phyloP scores from a whole-genome alignment of 148 eudicot species.

The Persicaria maculosa region DNA sequence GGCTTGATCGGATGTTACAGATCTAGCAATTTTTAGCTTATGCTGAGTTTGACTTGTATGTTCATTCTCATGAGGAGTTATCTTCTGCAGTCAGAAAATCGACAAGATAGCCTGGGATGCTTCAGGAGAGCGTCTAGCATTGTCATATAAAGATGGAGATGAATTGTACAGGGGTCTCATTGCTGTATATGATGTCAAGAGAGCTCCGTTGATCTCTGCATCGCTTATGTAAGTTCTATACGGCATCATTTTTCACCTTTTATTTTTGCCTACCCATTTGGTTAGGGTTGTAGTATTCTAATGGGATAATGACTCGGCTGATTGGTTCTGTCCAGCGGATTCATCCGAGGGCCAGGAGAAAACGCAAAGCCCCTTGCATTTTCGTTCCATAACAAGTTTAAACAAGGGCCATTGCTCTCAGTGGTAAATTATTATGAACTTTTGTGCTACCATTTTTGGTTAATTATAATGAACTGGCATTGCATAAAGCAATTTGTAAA shows the following conservation, averaged over 20 bases:
- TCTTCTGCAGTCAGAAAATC: slow-evolving; percentile 52
- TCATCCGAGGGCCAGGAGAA: slow-evolving; percentile 94
- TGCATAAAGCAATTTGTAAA: neutral
- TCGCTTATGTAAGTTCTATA: slow-evolving; percentile 71
- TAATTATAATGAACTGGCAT: neutral
- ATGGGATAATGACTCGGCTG: neutral
- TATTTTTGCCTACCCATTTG: neutral
- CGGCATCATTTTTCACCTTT: neutral
- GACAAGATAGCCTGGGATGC: slow-evolving; percentile 98
- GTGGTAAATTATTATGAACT: slow-evolving; percentile 54
- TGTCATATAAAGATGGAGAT: slow-evolving; percentile 80
- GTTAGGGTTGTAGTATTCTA: neutral
- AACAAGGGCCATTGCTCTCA: slow-evolving; percentile 90
- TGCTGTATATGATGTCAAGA: slow-evolving; percentile 80
- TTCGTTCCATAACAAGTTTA: slow-evolving; percentile 82
- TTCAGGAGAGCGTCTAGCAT: slow-evolving; percentile 91
- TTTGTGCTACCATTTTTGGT: neutral
- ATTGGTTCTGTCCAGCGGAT: slow-evolving; percentile 55
- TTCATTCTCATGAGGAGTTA: slow-evolving; percentile 10
- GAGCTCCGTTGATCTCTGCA: slow-evolving; percentile 72
- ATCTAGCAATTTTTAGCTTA: neutral
- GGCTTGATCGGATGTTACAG: neutral
- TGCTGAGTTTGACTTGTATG: neutral
- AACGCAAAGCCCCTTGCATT: slow-evolving; percentile 66
- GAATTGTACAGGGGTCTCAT: slow-evolving; percentile 81